Conservation (phyloP, 441 rosid species). For the Breynia disticha region DNA sequence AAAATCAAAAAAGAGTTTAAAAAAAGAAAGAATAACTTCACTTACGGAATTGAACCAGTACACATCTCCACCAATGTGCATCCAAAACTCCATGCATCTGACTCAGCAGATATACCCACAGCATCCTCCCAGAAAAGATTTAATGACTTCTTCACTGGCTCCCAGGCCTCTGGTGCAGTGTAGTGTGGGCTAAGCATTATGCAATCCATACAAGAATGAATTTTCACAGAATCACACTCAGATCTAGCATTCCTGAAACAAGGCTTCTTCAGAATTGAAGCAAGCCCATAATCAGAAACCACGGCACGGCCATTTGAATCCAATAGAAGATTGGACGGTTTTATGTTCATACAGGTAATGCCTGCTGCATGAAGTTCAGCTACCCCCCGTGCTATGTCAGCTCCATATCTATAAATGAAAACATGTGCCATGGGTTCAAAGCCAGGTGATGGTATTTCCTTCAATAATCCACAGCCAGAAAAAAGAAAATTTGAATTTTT, state of each 20-base stretch:
- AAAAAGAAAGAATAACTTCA: constrained; percentile 20
- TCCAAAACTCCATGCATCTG: constrained; percentile 99
- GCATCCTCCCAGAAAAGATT: constrained; percentile 96
- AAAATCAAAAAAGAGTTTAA: neutral
- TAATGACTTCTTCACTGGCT: constrained; percentile 82
- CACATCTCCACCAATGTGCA: constrained; percentile 99
- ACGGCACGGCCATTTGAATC: constrained; percentile 76
- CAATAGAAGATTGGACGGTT: constrained; percentile 91
- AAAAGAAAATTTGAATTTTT: too few species aligned
- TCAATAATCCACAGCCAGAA: neutral
- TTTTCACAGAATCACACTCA: constrained; percentile 60
- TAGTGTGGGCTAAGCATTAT: constrained; percentile 85
- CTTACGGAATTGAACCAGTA: constrained; percentile 97
- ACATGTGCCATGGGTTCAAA: constrained; percentile 7
- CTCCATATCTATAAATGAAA: constrained; percentile 74
- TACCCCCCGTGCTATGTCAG: constrained; percentile 92
- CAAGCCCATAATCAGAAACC: constrained; percentile 94
- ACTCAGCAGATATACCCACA: constrained; percentile 77
- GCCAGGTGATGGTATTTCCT: too few species aligned
- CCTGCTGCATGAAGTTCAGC: constrained; percentile 99
- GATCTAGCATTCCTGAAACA: constrained; percentile 59
- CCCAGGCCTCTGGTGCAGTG: constrained; percentile 99
- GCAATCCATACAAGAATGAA: constrained; percentile 84
- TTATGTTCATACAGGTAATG: constrained; percentile 89
- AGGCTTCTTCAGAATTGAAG: constrained; percentile 85